Percentiles rank a stretch among this genome's conserved stretches.
Evolutionary conservation across 2,329 filamentous ascomycete species (phyloP).

Genomic region (Ambrosiella cleistominuta): DNA sequence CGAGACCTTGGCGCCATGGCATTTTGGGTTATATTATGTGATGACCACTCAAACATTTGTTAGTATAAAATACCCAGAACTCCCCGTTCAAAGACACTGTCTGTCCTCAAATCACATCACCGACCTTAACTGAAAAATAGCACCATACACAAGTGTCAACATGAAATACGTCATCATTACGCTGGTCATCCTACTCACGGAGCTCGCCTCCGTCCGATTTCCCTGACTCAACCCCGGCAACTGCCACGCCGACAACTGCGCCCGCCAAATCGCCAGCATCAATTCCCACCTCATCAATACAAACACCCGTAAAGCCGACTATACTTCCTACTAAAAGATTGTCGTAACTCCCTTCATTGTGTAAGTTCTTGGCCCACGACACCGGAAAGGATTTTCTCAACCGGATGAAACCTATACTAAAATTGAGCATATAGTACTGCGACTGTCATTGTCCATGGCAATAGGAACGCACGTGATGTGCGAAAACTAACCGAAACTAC

Average conservation of each 20-base stretch:
- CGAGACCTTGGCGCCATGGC: no score
- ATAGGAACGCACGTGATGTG: constrained; percentile 19
- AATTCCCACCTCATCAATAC: constrained; percentile 21
- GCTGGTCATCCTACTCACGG: not conserved
- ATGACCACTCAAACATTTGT: no score
- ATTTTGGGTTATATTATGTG: no score
- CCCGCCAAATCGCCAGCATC: constrained; percentile 28
- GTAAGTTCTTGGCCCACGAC: constrained; percentile 18
- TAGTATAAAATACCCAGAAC: no score
- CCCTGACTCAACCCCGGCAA: not conserved
- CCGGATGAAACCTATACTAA: not conserved
- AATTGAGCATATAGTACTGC: constrained; percentile 17
- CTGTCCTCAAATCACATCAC: not conserved
- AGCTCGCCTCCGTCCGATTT: not conserved
- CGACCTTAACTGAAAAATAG: no score
- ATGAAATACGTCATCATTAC: not conserved
- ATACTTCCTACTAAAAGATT: constrained; percentile 24
- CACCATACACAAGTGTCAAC: no score
- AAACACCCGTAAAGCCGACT: constrained; percentile 23
- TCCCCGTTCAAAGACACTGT: not conserved
- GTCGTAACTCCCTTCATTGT: constrained; percentile 24
- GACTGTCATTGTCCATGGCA: constrained; percentile 22
- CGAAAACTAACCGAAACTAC: constrained; percentile 16
- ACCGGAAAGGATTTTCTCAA: no score
- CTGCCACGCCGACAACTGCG: constrained; percentile 26